Conservation (phyloP, 306 rosid genomes). For the Glycine tomentella region DNA sequence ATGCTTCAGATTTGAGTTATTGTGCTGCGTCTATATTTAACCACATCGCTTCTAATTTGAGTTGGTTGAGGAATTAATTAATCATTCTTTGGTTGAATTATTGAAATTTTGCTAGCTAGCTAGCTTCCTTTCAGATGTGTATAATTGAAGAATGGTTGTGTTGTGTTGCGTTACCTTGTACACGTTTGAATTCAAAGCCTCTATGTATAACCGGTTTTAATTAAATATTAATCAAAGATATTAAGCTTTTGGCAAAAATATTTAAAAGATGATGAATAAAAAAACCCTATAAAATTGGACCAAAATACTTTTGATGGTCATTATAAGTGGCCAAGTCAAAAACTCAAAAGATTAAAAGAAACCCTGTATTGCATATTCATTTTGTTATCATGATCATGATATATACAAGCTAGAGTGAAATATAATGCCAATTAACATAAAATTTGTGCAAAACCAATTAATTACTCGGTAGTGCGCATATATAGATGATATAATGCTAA, state of each 20-base stretch:
- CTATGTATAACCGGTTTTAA: not conserved
- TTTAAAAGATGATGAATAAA: not conserved
- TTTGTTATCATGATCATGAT: not conserved
- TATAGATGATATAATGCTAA: not conserved
- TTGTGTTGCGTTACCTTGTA: slow-evolving; percentile 26
- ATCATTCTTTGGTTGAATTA: not conserved
- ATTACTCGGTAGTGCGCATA: not conserved
- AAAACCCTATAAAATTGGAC: not conserved
- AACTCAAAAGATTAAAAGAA: not conserved
- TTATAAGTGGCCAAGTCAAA: not conserved
- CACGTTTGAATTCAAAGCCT: not conserved
- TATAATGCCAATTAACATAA: not conserved
- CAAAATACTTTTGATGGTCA: not conserved
- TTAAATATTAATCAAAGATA: not conserved
- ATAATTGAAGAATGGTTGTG: not conserved
- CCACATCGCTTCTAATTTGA: not conserved
- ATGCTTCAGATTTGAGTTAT: slow-evolving; percentile 1
- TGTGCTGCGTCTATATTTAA: not conserved
- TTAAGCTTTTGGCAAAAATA: not conserved
- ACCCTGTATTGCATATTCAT: not conserved
- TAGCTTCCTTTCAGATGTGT: not conserved
- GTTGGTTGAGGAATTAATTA: slow-evolving; percentile 24
- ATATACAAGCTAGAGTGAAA: not conserved
- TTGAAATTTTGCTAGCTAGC: not conserved
- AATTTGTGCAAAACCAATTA: not conserved